These are phyloP conservation scores for Strigomonas oncopelti DNA, from an alignment of 208 protist species.

Conservation along the genomic window DNA sequence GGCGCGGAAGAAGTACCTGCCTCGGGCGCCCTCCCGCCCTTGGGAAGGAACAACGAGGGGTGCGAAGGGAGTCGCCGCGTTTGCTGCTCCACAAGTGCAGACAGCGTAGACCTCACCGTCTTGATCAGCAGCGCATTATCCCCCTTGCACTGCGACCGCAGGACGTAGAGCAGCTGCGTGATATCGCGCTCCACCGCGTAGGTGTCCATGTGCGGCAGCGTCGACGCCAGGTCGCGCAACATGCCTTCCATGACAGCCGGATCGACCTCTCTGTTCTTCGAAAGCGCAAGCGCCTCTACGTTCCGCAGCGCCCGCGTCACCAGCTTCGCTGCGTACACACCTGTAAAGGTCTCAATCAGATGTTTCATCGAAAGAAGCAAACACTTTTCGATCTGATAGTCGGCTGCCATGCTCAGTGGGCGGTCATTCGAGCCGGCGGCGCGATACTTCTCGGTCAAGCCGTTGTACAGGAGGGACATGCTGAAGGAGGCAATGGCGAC, in stretches of 20 bases:
- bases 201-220: slow-evolving; percentile 26
- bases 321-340: not conserved
- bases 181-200: slow-evolving; percentile 69
- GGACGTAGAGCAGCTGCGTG: slow-evolving; percentile 55
- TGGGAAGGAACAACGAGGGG: not conserved
- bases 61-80: not conserved
- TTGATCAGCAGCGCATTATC: not conserved
- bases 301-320: not conserved
- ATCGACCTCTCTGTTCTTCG: not conserved
- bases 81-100: slow-evolving; percentile 18
- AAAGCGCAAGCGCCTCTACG: not conserved
- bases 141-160: slow-evolving; percentile 23
- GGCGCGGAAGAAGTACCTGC: not conserved
- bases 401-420: not conserved
- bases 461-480: not conserved
- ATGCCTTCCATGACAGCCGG: not conserved
- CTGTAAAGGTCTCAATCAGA: not conserved
- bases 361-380: not conserved
- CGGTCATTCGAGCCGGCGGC: not conserved
- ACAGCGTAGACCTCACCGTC: slow-evolving; percentile 17
- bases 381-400: not conserved
- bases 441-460: not conserved
- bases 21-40: not conserved
- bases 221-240: not conserved
- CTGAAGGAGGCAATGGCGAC: slow-evolving; percentile 20